phyloP scores from a whole-genome alignment of 2,329 filamentous ascomycete species.

The Claviceps spartinae region DNA sequence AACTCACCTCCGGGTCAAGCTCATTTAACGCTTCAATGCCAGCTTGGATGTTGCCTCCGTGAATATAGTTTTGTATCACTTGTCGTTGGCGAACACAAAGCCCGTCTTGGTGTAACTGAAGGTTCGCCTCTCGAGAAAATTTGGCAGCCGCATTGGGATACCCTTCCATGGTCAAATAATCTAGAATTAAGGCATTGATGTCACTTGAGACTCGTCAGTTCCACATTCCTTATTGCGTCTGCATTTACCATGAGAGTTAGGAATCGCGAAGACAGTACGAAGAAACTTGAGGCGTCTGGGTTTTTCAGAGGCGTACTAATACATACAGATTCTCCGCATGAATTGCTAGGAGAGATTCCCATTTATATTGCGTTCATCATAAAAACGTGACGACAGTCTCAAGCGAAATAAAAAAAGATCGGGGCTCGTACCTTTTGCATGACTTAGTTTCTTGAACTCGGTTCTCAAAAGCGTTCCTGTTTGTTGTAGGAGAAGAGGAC shows the following conservation, averaged over 20 bases:
- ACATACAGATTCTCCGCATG: conserved; percentile 74
- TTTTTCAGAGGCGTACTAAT: conserved; percentile 10
- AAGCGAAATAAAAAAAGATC: neutral
- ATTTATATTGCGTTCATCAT: conserved; percentile 89
- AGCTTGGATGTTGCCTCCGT: conserved; percentile 69
- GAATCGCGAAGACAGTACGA: too few relatives aligned
- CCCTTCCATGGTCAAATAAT: conserved; percentile 92
- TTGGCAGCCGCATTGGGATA: conserved; percentile 86
- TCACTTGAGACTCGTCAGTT: conserved; percentile 46
- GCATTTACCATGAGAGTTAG: neutral
- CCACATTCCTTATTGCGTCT: neutral
- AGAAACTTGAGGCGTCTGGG: neutral
- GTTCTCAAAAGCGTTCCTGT: conserved; percentile 62
- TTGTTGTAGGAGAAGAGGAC: conserved; percentile 37
- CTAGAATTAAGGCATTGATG: conserved; percentile 88
- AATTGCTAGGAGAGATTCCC: conserved; percentile 99
- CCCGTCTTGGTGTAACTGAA: conserved; percentile 58
- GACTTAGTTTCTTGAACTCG: conserved; percentile 75
- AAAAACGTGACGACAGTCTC: conserved; percentile 14
- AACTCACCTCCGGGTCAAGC: conserved; percentile 73
- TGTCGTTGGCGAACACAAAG: conserved; percentile 65
- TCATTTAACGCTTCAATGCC: conserved; percentile 85
- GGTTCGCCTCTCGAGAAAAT: conserved; percentile 87
- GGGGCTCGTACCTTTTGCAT: conserved; percentile 66
- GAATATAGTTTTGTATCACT: conserved; percentile 72